Conservation (phyloP, 2,329 filamentous ascomycete species). For the Beauveria sp. region DNA sequence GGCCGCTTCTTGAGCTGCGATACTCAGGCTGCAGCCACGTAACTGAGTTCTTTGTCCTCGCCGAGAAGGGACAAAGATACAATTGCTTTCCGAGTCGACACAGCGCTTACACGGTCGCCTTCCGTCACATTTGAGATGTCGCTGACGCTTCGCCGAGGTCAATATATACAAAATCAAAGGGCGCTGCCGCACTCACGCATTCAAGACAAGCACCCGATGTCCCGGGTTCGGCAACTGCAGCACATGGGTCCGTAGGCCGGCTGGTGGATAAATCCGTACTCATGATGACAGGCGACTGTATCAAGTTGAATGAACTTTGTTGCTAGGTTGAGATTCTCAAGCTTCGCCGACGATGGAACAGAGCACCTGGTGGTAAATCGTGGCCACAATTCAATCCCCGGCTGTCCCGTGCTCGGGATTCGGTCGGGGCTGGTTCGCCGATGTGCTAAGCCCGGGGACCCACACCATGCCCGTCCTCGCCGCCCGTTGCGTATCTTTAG, state of each 20-base stretch:
- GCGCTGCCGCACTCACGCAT: neutral
- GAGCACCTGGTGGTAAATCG: neutral
- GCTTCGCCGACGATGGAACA: neutral
- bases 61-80: slow-evolving; percentile 2
- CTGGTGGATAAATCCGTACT: neutral
- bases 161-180: neutral
- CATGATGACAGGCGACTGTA: neutral
- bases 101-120: neutral
- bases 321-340: neutral
- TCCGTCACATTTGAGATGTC: slow-evolving; percentile 5
- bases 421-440: neutral
- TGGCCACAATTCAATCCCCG: neutral
- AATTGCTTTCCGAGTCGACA: neutral
- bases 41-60: neutral
- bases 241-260: neutral
- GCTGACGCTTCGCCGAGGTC: neutral
- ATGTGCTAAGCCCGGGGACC: slow-evolving; percentile 1
- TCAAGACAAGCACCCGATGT: neutral
- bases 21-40: neutral
- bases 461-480: neutral
- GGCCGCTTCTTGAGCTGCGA: neutral
- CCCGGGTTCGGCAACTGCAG: neutral
- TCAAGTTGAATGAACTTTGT: neutral
- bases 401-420: neutral
- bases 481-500: neutral